Percentiles rank a stretch among this genome's conserved stretches.
Evolutionary conservation across 2,329 filamentous ascomycete genomes (phyloP).

Genomic region (Penicillium frequentans): DNA sequence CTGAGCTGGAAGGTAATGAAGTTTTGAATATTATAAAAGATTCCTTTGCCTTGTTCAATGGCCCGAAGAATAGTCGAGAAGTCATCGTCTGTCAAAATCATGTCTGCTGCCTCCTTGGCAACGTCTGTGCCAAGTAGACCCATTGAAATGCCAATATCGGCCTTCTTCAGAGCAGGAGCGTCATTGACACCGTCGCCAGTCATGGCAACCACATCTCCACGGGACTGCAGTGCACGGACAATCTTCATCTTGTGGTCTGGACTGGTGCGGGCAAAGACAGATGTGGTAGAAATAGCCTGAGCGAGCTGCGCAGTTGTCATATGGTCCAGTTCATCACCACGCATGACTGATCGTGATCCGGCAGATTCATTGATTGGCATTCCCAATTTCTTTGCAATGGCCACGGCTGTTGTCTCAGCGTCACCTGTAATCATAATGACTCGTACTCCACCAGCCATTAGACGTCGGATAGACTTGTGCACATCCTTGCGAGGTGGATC

Average conservation of each 20-base stretch:
- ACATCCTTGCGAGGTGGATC: constrained; percentile 92
- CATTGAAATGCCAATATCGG: constrained; percentile 98
- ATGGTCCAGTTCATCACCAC: constrained; percentile 86
- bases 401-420: constrained; percentile 88
- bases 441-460: constrained; percentile 93
- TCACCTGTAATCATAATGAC: constrained; percentile 99
- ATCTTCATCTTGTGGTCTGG: constrained; percentile 99
- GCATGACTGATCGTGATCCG: constrained; percentile 65
- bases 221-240: constrained; percentile 82
- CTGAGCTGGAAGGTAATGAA: constrained; percentile 98
- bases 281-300: constrained; percentile 81
- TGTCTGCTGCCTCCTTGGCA: constrained; percentile 89
- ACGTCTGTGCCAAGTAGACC: constrained; percentile 93
- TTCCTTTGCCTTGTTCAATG: constrained; percentile 98
- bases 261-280: constrained; percentile 93
- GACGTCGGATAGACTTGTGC: constrained; percentile 78
- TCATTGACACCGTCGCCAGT: constrained; percentile 98
- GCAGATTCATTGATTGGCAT: constrained; percentile 72
- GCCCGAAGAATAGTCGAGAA: constrained; percentile 89
- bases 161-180: constrained; percentile 92
- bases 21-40: constrained; percentile 99
- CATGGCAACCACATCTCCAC: constrained; percentile 97
- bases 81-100: constrained; percentile 85
- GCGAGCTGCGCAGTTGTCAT: constrained; percentile 86
- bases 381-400: constrained; percentile 91